phyloP scores from a whole-genome alignment of 2,329 filamentous ascomycete genomes.

The Colletotrichum sp. region DNA sequence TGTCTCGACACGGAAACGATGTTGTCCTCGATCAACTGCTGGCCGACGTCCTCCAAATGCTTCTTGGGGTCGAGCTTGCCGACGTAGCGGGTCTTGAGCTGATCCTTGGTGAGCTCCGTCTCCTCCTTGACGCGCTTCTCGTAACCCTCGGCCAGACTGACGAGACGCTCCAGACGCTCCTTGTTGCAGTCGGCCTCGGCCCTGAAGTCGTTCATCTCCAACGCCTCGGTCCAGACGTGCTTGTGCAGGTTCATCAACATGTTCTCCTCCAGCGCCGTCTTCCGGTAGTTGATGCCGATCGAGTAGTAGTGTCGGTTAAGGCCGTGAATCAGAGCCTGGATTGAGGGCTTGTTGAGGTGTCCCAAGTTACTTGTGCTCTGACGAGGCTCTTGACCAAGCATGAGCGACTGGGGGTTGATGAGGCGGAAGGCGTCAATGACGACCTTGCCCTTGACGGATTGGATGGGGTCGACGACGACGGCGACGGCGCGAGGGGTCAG shows the following conservation, averaged over 20 bases:
- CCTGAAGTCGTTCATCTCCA: constrained; percentile 96
- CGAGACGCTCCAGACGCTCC: constrained; percentile 85
- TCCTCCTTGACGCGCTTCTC: constrained; percentile 99
- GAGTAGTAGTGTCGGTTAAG: constrained; percentile 99
- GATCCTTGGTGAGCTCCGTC: constrained; percentile 94
- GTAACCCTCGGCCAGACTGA: constrained; percentile 91
- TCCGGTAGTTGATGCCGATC: constrained; percentile 97
- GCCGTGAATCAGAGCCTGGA: constrained; percentile 97
- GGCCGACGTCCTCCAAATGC: constrained; percentile 95
- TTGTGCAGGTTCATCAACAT: constrained; percentile 99
- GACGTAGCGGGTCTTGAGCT: constrained; percentile 98
- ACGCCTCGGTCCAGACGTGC: constrained; percentile 97
- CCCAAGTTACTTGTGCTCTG: constrained; percentile 98
- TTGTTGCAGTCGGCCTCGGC: constrained; percentile 85
- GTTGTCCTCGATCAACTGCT: constrained; percentile 98
- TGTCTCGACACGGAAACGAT: constrained; percentile 98
- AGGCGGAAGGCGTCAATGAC: constrained; percentile 99
- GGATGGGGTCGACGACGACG: constrained; percentile 97
- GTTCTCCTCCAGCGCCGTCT: constrained; percentile 97
- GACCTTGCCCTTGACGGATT: constrained; percentile 99
- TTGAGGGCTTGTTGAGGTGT: constrained; percentile 99
- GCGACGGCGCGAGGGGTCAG: constrained; percentile 95
- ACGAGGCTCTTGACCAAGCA: constrained; percentile 96
- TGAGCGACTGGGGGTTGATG: constrained; percentile 96
- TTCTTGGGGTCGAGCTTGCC: constrained; percentile 99